A percentile compares a stretch with the other conserved stretches of the same genome.
Conservation (phyloP, 768 basidiomycete species). For the Glaciozyma martinii region DNA sequence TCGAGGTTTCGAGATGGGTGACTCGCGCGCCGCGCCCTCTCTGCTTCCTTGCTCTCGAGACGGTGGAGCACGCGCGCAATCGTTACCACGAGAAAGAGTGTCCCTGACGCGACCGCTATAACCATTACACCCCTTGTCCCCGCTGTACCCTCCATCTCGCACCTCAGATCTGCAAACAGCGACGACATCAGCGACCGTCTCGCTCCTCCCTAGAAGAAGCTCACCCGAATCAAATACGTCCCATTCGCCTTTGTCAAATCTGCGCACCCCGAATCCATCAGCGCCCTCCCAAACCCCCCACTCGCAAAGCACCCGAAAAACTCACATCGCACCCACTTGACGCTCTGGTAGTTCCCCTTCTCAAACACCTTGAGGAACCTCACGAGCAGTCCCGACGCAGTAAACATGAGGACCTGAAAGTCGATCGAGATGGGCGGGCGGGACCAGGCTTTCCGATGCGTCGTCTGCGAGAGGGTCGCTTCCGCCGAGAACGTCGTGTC, state of each 20-base stretch:
- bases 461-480: constrained; percentile 77
- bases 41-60: too few species aligned
- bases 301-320: neutral
- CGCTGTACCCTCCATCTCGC: too few species aligned
- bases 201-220: neutral
- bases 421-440: constrained; percentile 96
- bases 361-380: constrained; percentile 98
- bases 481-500: constrained; percentile 77
- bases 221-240: constrained; percentile 17
- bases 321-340: constrained; percentile 33
- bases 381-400: constrained; percentile 87
- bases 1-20: too few species aligned
- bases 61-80: too few species aligned
- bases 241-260: constrained; percentile 25
- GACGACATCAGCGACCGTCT: too few species aligned
- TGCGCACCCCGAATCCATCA: neutral
- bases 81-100: too few species aligned
- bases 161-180: too few species aligned
- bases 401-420: constrained; percentile 99
- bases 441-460: constrained; percentile 91
- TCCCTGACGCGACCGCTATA: too few species aligned
- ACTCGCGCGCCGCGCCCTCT: too few species aligned
- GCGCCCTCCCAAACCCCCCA: neutral
- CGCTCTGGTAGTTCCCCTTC: constrained; percentile 72
- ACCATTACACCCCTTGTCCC: too few species aligned